Evolutionary conservation across 306 rosid species (phyloP).

Genomic region (Begonia fuchsioides): DNA sequence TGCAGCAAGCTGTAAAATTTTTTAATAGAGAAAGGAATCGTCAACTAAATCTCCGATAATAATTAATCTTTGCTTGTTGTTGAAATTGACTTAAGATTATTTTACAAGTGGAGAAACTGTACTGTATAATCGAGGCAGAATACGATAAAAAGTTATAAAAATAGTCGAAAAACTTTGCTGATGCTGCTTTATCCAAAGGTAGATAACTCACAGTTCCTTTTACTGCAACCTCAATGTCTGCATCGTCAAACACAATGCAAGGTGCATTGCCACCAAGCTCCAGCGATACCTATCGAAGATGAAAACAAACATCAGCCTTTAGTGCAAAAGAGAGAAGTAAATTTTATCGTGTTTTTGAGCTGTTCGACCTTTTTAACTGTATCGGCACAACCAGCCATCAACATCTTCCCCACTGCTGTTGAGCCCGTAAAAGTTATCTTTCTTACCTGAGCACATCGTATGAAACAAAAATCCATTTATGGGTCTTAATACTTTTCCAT

Average conservation of each 20-base stretch:
- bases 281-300: slow-evolving; percentile 53
- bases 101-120: no score
- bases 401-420: slow-evolving; percentile 91
- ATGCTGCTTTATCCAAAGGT: no score
- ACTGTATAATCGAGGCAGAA: no score
- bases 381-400: slow-evolving; percentile 89
- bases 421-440: slow-evolving; percentile 95
- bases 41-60: no score
- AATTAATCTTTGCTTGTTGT: no score
- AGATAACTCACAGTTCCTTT: slow-evolving; percentile 73
- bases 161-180: no score
- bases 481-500: no score
- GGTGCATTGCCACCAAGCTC: slow-evolving; percentile 99
- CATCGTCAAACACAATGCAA: slow-evolving; percentile 90
- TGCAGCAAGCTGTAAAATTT: slow-evolving; percentile 50
- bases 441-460: slow-evolving; percentile 36
- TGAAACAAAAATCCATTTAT: no score
- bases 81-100: no score
- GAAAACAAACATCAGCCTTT: slow-evolving; percentile 7
- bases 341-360: no score
- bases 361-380: slow-evolving; percentile 67
- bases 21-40: neutral
- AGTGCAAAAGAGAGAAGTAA: no score
- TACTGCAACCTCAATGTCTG: slow-evolving; percentile 80
- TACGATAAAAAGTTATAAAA: no score